Conservation (phyloP, 345 rosid species). For the Camelina neglecta region DNA sequence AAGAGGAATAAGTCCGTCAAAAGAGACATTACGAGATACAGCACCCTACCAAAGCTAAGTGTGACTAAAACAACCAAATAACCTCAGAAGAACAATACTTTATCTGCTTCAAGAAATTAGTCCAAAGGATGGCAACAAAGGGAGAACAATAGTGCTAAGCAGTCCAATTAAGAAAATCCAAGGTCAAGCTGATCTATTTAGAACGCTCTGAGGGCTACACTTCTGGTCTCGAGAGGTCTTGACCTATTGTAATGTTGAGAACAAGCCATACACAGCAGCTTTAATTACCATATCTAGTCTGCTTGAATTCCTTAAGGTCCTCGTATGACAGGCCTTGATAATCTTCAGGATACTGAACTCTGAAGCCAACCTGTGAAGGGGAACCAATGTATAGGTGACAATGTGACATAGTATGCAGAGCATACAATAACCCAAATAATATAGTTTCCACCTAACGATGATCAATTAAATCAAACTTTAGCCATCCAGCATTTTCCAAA, state of each 20-base stretch:
- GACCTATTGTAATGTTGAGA: slow-evolving; percentile 21
- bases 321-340: slow-evolving; percentile 85
- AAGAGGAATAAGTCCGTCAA: not conserved
- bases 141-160: not conserved
- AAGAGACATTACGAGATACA: slow-evolving; percentile 22
- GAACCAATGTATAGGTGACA: slow-evolving; percentile 28
- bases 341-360: slow-evolving; percentile 93
- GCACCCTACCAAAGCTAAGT: slow-evolving; percentile 17
- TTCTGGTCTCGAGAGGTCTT: slow-evolving; percentile 15
- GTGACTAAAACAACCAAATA: slow-evolving; percentile 29
- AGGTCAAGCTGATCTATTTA: slow-evolving; percentile 8
- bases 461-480: not conserved
- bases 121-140: slow-evolving; percentile 20
- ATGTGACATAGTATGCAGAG: not conserved
- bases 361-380: slow-evolving; percentile 76
- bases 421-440: slow-evolving; percentile 21
- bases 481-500: slow-evolving; percentile 13
- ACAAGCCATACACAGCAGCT: slow-evolving; percentile 29
- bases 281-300: slow-evolving; percentile 89
- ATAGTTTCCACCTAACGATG: slow-evolving; percentile 17
- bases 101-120: slow-evolving; percentile 32
- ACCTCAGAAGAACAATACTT: slow-evolving; percentile 26
- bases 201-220: not conserved
- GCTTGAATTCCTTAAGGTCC: slow-evolving; percentile 97
- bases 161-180: slow-evolving; percentile 9